These are phyloP conservation scores for Cutaneotrichosporon dermatis DNA, from an alignment of 1,284 basidiomycete genomes.

Conservation along the genomic window DNA sequence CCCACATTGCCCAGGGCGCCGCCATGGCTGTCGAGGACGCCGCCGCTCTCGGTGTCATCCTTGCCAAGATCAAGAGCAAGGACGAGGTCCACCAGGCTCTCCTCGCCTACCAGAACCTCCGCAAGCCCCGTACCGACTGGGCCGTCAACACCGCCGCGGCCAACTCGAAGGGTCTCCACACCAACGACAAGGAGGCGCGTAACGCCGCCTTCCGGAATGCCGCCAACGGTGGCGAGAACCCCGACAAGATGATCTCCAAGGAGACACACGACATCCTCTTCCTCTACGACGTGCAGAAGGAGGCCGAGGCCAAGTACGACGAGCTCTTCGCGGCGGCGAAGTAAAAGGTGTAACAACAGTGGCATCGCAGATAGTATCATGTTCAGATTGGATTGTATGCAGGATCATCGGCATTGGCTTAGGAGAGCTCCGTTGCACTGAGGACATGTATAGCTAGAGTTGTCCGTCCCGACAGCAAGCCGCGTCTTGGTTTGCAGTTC, in stretches of 20 bases:
- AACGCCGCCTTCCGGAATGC: constrained; percentile 27
- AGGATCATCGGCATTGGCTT: constrained; percentile 3
- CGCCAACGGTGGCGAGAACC: constrained; percentile 25
- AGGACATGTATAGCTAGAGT: too few species aligned
- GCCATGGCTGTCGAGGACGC: constrained; percentile 49
- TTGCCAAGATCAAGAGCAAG: constrained; percentile 36
- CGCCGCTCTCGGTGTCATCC: constrained; percentile 41
- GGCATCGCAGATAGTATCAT: neutral
- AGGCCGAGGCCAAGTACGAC: constrained; percentile 7
- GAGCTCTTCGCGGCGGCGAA: neutral
- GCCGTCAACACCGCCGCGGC: constrained; percentile 41
- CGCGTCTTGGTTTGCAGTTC: too few species aligned
- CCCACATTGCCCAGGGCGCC: constrained; percentile 45
- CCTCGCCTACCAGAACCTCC: constrained; percentile 40
- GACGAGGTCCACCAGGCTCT: constrained; percentile 43
- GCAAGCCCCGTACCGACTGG: constrained; percentile 47
- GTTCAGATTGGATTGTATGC: neutral
- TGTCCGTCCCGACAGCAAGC: too few species aligned
- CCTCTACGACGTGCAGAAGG: constrained; percentile 26
- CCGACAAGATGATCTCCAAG: constrained; percentile 51
- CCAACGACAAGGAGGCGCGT: constrained; percentile 30
- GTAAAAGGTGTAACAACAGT: neutral
- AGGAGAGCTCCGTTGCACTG: too few species aligned
- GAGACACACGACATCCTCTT: constrained; percentile 30
- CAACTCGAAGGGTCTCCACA: constrained; percentile 45